Conservation (phyloP, 495 filamentous ascomycete species). For the Hypoxylon subgilvum region DNA sequence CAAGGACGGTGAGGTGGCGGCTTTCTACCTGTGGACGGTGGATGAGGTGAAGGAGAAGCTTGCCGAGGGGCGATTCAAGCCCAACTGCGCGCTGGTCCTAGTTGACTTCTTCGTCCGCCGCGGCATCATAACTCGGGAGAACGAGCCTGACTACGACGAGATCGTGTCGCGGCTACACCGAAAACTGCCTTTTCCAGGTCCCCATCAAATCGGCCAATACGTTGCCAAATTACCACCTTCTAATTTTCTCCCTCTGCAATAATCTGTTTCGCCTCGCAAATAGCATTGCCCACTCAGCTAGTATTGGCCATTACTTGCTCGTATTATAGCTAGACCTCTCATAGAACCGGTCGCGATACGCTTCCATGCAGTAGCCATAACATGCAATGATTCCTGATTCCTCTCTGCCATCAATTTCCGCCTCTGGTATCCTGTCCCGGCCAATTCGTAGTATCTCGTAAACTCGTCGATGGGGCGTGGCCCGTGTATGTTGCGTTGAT, state of each 20-base stretch:
- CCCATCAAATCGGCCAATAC: constrained; percentile 62
- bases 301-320: not conserved
- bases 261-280: not conserved
- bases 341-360: constrained; percentile 2
- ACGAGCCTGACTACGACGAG: constrained; percentile 81
- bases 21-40: constrained; percentile 77
- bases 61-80: constrained; percentile 80
- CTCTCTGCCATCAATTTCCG: not conserved
- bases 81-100: constrained; percentile 85
- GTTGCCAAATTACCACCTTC: constrained; percentile 12
- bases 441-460: constrained; percentile 19
- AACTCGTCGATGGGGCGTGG: constrained; percentile 4
- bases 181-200: constrained; percentile 77
- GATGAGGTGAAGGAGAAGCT: constrained; percentile 75
- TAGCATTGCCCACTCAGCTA: not conserved
- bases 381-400: constrained; percentile 6
- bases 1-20: constrained; percentile 85
- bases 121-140: constrained; percentile 78
- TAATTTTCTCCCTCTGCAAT: not conserved
- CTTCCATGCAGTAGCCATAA: constrained; percentile 14
- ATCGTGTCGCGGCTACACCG: constrained; percentile 79
- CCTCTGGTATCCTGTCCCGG: constrained; percentile 7
- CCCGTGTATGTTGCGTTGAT: not conserved
- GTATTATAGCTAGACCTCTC: constrained; percentile 14
- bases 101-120: constrained; percentile 91